Base-by-base conservation (phyloP, 208 protist genomes). In the Acanthamoeba royreba region DNA sequence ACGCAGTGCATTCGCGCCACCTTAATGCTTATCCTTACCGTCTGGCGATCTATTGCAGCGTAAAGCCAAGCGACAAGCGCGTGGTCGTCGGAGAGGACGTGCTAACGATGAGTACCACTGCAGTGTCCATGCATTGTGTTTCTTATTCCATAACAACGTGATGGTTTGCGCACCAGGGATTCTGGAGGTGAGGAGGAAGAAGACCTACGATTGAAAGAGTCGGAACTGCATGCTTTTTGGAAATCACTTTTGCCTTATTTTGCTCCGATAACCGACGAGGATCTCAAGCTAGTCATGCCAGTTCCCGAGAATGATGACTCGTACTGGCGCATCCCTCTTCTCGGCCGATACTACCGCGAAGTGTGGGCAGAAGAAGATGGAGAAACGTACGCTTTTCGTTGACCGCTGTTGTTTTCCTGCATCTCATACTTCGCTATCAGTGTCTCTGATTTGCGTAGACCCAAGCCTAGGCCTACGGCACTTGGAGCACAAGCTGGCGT, bases 311-410 rank as follows among this genome's bases (percentile, higher is more conserved):
- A 90, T 33, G 83, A 90, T 38, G 83, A 90, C 38, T 35, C 83
- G 15, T 38, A 49, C 25, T 90, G 83, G 83, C 8, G 47, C 5
- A 90, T 90, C 17, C 83, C 83, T 25, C 53, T 15, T 15, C 83
- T 90, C 31, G 83, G 83, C 46, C 28, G 42, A 15, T 31, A 90
- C 53, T 90, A 90, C 25, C 53, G 28, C 13, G 49, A 90, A 15
- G 49, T 55, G 31, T 90, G 83, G 83, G 83, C 45, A 17, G 83
- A 90, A 66, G 83, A 90, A 35, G 83, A 90, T 49, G 33, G 49
- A 4, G 40, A 85, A 19, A 38, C 55, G 55, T 5, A 4, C 19
- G 55, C 4, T 28, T 35, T 55, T 55, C 49, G 9, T 55, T 9
- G 49, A 9, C 13, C 53, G 53, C 53, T 28, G 31, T 28, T 28